Conservation (phyloP, 768 basidiomycete species). For the Tylopilus sp. region DNA sequence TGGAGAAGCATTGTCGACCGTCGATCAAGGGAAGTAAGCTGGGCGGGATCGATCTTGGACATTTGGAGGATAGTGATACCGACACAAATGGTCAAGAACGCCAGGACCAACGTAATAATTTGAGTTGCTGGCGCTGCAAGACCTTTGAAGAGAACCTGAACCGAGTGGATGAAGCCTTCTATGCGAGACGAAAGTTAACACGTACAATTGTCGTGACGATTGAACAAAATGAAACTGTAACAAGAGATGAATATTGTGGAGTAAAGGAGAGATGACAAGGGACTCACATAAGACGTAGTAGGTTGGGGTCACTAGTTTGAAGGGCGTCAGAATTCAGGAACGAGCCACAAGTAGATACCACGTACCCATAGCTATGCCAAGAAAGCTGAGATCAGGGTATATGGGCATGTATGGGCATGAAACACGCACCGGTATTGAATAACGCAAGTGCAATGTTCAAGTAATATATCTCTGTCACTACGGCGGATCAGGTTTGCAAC, state of each 20-base stretch:
- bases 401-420: background rate
- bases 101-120: conserved; percentile 90
- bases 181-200: conserved; percentile 7
- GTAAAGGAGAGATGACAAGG: background rate
- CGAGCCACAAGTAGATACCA: conserved; percentile 7
- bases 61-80: conserved; percentile 96
- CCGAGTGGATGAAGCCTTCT: conserved; percentile 1
- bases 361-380: conserved; percentile 60
- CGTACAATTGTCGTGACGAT: conserved; percentile 79
- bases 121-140: conserved; percentile 70
- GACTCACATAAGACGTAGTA: conserved; percentile 80
- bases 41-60: conserved; percentile 87
- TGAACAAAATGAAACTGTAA: conserved; percentile 74
- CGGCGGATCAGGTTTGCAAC: conserved; percentile 4
- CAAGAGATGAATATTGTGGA: background rate
- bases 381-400: background rate
- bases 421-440: conserved; percentile 77
- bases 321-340: conserved; percentile 18
- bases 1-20: conserved; percentile 87
- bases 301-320: conserved; percentile 67
- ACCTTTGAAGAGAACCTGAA: conserved; percentile 84
- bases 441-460: conserved; percentile 93
- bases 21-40: conserved; percentile 79
- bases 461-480: conserved; percentile 91
- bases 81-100: conserved; percentile 85